Base-by-base conservation (phyloP, 208 protist genomes). In the Eutreptiella sp. region DNA sequence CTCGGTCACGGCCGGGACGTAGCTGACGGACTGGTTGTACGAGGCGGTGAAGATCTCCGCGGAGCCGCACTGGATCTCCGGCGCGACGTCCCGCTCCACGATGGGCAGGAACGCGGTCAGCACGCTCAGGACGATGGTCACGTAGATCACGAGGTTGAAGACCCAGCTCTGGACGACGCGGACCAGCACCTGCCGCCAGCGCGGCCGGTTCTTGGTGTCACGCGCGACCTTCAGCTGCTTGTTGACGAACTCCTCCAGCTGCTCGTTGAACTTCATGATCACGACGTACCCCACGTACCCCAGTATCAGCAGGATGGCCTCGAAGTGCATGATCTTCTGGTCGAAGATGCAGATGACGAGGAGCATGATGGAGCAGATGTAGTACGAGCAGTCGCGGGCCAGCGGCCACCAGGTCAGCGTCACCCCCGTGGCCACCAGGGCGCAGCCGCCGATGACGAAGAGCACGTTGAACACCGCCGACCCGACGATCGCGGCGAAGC, bases 381-480 rank as follows among this genome's bases (percentile, higher is more conserved):
- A 73, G 48, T 19, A 73, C 4, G 11, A 3, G 33, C n/a, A 43
- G 33, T 73, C 67, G 33, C 67, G 61, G 0, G 59, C 2, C 27
- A 73, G 35, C 4, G 67, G 67, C 67, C 67, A 73, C 53, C 62
- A 72, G 26, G 64, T 68, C 36, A 73, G 63, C 19, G 0, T 0
- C 16, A 73, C 64, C 21, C 11, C 48, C 3, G 67, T 61, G 35
- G 57, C 42, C 4, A 65, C 23, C n/a, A n/a, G n/a, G 2, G 66
- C 66, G 11, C 62, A 74, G 11, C 27, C 66, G 5, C 53, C 69
- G 27, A 75, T 75, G 19, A 75, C 59, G 45, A 76, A 73, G 23
- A 74, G 36, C 2, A 75, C 32, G 43, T 75, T 75, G 57, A 75
- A 75, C 3, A 75, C 66, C 1, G 69, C 69, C 1, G 69, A 75